Conservation (phyloP, 208 protist species). For the Novymonas esmeraldas region DNA sequence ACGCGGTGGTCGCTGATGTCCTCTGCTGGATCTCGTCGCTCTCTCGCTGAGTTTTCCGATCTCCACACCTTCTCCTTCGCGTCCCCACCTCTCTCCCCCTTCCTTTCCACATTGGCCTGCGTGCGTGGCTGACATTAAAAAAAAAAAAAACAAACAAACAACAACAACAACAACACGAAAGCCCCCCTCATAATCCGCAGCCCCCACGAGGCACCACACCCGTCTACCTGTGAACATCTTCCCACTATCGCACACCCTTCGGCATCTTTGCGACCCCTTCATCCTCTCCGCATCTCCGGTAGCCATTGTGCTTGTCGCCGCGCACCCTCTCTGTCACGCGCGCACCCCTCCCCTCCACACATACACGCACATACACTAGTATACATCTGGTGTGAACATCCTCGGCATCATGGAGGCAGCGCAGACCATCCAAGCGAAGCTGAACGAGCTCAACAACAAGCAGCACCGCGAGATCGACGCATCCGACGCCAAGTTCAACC, state of each 20-base stretch:
- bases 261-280: not conserved
- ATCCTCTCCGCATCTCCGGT: not conserved
- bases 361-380: not conserved
- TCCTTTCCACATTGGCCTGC: not conserved
- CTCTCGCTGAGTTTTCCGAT: too few species aligned
- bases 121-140: too few species aligned
- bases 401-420: constrained; percentile 28
- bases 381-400: not conserved
- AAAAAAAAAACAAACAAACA: too few species aligned
- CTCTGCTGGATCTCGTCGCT: too few species aligned
- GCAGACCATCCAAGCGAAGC: constrained; percentile 49
- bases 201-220: too few species aligned
- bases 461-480: constrained; percentile 48
- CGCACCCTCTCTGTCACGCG: too few species aligned
- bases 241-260: too few species aligned
- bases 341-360: not conserved
- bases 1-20: too few species aligned
- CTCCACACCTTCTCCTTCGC: not conserved
- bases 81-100: not conserved
- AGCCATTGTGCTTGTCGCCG: too few species aligned
- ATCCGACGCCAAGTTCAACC: constrained; percentile 38
- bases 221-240: too few species aligned
- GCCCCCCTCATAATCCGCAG: too few species aligned
- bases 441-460: constrained; percentile 67
- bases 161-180: too few species aligned